Percentiles rank a stretch among this genome's conserved stretches.
Evolutionary conservation across 805 yeast genomes (phyloP).

Genomic region (Metschnikowia amazonensis): DNA sequence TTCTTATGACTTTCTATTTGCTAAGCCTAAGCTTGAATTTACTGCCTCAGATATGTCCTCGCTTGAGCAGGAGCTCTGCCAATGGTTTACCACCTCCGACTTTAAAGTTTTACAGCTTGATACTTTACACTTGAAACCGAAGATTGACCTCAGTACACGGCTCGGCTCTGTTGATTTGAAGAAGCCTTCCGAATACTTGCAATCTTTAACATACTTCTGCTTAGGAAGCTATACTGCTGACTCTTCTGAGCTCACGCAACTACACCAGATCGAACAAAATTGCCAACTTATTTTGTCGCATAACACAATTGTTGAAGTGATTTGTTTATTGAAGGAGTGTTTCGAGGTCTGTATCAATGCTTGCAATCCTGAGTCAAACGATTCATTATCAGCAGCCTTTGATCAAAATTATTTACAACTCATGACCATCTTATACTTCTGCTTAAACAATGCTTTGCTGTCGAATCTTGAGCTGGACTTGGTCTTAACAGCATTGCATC

Average conservation of each 20-base stretch:
- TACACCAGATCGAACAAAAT: constrained; percentile 9
- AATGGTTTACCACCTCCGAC: constrained; percentile 39
- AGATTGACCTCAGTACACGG: neutral
- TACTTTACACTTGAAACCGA: neutral
- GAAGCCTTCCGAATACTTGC: constrained; percentile 1
- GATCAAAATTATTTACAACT: constrained; percentile 23
- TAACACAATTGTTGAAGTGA: constrained; percentile 9
- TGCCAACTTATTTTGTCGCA: constrained; percentile 21
- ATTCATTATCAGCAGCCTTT: neutral
- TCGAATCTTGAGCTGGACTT: neutral
- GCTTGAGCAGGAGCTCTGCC: constrained; percentile 30
- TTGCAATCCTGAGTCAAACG: neutral
- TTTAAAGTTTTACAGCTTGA: constrained; percentile 14
- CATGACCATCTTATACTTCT: constrained; percentile 35
- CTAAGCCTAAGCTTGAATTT: constrained; percentile 31
- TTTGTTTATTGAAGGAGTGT: constrained; percentile 10
- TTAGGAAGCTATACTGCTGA: constrained; percentile 13
- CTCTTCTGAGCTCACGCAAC: constrained; percentile 9
- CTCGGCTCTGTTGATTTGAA: constrained; percentile 1
- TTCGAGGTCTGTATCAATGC: constrained; percentile 6
- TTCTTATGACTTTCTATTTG: constrained; percentile 27
- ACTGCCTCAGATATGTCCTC: constrained; percentile 25
- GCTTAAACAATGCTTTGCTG: constrained; percentile 25
- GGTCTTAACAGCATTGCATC: constrained; percentile 17
- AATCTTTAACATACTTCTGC: constrained; percentile 10